Evolutionary conservation across 495 filamentous ascomycete genomes (phyloP).

Genomic region (Collariella sp.): DNA sequence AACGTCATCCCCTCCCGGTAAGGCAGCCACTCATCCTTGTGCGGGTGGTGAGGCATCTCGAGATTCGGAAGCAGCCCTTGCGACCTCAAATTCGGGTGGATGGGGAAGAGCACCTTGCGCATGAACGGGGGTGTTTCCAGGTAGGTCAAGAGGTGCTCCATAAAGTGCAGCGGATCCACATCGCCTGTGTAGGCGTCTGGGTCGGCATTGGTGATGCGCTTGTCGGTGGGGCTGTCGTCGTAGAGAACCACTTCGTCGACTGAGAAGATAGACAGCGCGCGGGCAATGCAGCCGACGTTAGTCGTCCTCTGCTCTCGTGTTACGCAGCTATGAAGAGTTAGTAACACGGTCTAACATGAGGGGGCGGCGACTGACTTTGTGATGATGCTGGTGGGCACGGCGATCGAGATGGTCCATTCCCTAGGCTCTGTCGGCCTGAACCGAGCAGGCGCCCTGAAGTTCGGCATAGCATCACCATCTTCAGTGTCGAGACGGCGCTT

Average conservation of each 20-base stretch:
- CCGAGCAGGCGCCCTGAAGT: slow-evolving; percentile 13
- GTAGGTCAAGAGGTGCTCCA: slow-evolving; percentile 63
- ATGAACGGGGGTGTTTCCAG: slow-evolving; percentile 71
- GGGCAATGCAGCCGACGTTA: slow-evolving; percentile 59
- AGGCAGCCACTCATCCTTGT: slow-evolving; percentile 54
- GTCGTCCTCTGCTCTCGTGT: slow-evolving; percentile 57
- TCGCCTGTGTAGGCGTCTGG: slow-evolving; percentile 52
- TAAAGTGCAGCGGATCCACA: slow-evolving; percentile 58
- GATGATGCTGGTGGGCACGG: slow-evolving; percentile 40
- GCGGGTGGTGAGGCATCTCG: slow-evolving; percentile 69
- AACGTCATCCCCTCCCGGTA: slow-evolving; percentile 65
- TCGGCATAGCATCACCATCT: slow-evolving; percentile 18
- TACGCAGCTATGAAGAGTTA: slow-evolving; percentile 25
- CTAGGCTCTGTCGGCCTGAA: slow-evolving; percentile 34
- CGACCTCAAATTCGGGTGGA: slow-evolving; percentile 59
- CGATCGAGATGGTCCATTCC: slow-evolving; percentile 42
- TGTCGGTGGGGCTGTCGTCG: slow-evolving; percentile 46
- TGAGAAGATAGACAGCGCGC: slow-evolving; percentile 64
- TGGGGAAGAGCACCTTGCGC: slow-evolving; percentile 54
- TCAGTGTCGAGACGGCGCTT: slow-evolving; percentile 36
- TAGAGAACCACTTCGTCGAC: slow-evolving; percentile 73
- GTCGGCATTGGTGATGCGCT: slow-evolving; percentile 34
- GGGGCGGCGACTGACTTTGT: slow-evolving; percentile 32
- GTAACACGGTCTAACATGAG: background rate
- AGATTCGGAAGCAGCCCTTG: slow-evolving; percentile 60